Conservation (phyloP, 139 green algal genomes). For the Micractinium sp. region DNA sequence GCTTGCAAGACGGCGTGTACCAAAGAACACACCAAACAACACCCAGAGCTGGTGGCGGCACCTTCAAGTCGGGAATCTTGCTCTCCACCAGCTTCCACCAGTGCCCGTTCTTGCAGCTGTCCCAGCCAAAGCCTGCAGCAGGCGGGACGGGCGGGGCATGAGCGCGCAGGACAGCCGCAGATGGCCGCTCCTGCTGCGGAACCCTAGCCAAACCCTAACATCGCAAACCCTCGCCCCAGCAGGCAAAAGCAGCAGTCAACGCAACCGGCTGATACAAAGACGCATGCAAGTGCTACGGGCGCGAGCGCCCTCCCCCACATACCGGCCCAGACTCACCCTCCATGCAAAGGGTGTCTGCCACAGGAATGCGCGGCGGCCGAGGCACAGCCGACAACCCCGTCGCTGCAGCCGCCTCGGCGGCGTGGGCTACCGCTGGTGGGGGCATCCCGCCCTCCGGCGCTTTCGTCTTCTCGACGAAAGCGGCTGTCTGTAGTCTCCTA, state of each 20-base stretch:
- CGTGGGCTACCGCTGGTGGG: not conserved
- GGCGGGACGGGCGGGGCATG: no score
- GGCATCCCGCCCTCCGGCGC: not conserved
- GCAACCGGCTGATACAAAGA: no score
- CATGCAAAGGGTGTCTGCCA: constrained; percentile 5
- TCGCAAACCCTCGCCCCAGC: no score
- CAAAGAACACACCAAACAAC: no score
- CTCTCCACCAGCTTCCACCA: constrained; percentile 65
- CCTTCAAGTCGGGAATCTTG: constrained; percentile 64
- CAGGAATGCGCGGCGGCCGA: constrained; percentile 1
- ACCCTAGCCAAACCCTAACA: not conserved
- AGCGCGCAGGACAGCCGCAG: not conserved
- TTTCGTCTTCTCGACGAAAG: not conserved
- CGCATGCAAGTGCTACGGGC: no score
- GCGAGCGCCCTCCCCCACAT: not conserved
- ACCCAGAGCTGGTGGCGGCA: not conserved
- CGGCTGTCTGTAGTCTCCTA: not conserved
- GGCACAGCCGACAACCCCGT: no score
- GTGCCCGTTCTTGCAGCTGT: constrained; percentile 54
- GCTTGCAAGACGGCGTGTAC: no score
- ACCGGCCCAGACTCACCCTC: not conserved
- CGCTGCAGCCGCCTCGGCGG: not conserved
- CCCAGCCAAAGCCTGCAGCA: constrained; percentile 75
- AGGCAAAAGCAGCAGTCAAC: no score
- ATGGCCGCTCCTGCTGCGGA: not conserved